These are phyloP conservation scores for Plectosphaerella plurivora DNA, from an alignment of 2,329 filamentous ascomycete genomes.

Conservation along the genomic window DNA sequence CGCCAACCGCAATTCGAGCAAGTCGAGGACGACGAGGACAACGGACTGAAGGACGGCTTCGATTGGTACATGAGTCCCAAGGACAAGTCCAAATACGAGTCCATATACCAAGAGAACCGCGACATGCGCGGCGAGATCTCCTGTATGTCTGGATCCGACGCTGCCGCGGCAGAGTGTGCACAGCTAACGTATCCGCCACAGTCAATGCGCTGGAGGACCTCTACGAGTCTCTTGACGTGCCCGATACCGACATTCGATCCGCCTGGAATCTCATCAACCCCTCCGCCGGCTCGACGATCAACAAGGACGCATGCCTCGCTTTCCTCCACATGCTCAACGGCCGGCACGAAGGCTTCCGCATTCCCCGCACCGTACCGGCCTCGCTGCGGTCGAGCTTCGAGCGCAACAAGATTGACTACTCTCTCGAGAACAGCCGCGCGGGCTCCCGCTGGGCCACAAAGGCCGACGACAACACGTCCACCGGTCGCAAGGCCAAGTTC, in stretches of 20 bases:
- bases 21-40: conserved; percentile 78
- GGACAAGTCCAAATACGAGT: conserved; percentile 92
- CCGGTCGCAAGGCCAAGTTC: conserved; percentile 93
- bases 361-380: conserved; percentile 85
- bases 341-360: conserved; percentile 90
- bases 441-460: conserved; percentile 75
- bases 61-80: conserved; percentile 98
- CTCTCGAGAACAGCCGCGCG: conserved; percentile 69
- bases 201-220: conserved; percentile 77
- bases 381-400: conserved; percentile 91
- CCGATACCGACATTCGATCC: conserved; percentile 76
- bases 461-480: conserved; percentile 73
- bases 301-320: conserved; percentile 89
- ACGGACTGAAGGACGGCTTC: conserved; percentile 90
- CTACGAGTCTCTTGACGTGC: conserved; percentile 74
- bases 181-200: conserved; percentile 22
- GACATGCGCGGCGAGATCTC: conserved; percentile 80
- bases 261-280: conserved; percentile 99
- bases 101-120: conserved; percentile 91
- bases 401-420: conserved; percentile 94
- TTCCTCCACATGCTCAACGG: conserved; percentile 97
- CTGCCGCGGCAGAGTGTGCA: conserved; percentile 6
- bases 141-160: conserved; percentile 46
- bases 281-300: conserved; percentile 74
- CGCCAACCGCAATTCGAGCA: conserved; percentile 80